Evolutionary conservation across 768 basidiomycete species (phyloP), one percentile per base, ranked within the genome.

Genomic region (Ramaria sp.): DNA sequence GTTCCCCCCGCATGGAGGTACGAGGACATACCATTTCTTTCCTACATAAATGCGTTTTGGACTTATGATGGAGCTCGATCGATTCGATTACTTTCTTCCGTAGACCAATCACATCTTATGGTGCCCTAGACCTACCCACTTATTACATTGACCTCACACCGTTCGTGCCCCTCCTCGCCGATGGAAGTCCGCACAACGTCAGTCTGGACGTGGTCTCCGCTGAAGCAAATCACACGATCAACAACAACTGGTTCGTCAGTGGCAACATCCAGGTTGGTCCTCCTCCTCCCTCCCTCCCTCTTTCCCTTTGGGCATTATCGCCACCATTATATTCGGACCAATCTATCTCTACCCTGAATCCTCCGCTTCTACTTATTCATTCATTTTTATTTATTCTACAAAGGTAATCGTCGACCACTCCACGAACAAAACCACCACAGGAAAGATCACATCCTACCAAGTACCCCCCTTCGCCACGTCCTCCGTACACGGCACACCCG

Each of bases 101-200:
- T 47, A 81, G 83, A 48, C 86, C 86, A 0, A 86, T 88, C 64
- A 75, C 83, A 1, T 78, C 86, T 0, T 88, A 87, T 56, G 83
- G 85, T 10, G 84, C 85, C 3, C 68, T 88, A 24, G 85, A 88
- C 60, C 72, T 86, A 12, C 87, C 88, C 1, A 85, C 82, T 1
- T 89, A 88, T 65, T 81, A 81, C 64, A 59, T 89, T n/a, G 88
- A 89, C 65, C 65, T 88, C 50, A 88, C 87, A 8, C 85, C 87
- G 1, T 89, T 89, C 63, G 74, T 83, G 0, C 85, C 85, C 6
- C 61, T 81, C 18, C 72, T 90, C 34, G 73, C 80, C 0, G 85
- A 86, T 54, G 81, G 82, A 3, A 64, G 75, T 16, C 70, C 80
- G 20, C 89, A 89, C 64, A 81, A 71, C 43, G 75, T 90, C 62